Percentiles rank a stretch among this genome's conserved stretches.
phyloP scores from a whole-genome alignment of 2,329 filamentous ascomycete genomes.

The Neopestalotiopsis sp. region DNA sequence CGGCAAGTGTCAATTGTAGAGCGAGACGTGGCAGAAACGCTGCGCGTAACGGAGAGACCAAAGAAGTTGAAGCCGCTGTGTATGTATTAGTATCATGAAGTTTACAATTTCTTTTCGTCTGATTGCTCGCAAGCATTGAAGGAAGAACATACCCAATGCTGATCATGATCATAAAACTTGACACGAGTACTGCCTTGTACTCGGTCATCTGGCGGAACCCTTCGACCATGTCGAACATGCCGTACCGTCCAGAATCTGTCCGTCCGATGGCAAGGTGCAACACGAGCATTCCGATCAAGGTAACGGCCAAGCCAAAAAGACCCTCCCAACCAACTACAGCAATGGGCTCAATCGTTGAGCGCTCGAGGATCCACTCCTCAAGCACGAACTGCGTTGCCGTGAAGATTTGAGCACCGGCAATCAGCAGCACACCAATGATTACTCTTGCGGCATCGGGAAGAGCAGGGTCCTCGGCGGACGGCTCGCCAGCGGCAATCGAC shows the following conservation, averaged over 20 bases:
- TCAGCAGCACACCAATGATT: slow-evolving; percentile 84
- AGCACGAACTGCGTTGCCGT: slow-evolving; percentile 95
- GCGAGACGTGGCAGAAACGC: slow-evolving; percentile 88
- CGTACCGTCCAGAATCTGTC: slow-evolving; percentile 74
- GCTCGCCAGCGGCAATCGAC: slow-evolving; percentile 33
- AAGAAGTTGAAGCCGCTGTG: slow-evolving; percentile 97
- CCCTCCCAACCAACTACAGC: slow-evolving; percentile 97
- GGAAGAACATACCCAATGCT: slow-evolving; percentile 80
- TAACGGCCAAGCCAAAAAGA: slow-evolving; percentile 85
- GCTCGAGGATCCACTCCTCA: slow-evolving; percentile 87
- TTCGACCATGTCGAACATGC: slow-evolving; percentile 90
- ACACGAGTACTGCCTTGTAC: slow-evolving; percentile 73
- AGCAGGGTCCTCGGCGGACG: slow-evolving; percentile 32
- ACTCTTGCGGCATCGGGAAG: slow-evolving; percentile 64
- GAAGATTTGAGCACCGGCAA: slow-evolving; percentile 94
- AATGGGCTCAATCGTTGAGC: slow-evolving; percentile 74
- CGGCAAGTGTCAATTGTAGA: slow-evolving; percentile 98
- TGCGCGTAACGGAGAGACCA: slow-evolving; percentile 88
- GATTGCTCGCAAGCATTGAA: slow-evolving; percentile 16
- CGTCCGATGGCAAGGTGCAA: slow-evolving; percentile 79
- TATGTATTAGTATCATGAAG: slow-evolving; percentile 7
- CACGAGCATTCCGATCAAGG: slow-evolving; percentile 78
- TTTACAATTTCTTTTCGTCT: too few relatives aligned
- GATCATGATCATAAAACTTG: slow-evolving; percentile 92
- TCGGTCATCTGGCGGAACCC: slow-evolving; percentile 82